Evolutionary conservation across 2,329 filamentous ascomycete genomes (phyloP).

Genomic region (Alternaria sp.): DNA sequence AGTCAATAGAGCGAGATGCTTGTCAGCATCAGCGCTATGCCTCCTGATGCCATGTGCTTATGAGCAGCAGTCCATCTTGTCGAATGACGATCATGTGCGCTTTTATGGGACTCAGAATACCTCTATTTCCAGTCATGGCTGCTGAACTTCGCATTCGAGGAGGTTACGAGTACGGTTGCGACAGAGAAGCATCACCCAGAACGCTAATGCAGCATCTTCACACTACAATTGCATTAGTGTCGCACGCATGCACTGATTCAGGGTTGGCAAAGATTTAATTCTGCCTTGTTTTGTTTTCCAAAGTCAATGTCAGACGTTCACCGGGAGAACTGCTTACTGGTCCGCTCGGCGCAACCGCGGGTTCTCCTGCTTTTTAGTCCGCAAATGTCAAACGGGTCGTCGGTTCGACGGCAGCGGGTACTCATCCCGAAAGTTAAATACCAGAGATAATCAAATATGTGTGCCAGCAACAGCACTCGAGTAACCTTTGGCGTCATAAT

Average conservation of each 20-base stretch:
- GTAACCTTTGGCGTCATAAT: constrained; percentile 5
- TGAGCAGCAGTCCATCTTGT: neutral
- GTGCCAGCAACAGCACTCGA: neutral
- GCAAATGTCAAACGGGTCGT: constrained; percentile 10
- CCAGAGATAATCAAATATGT: neutral
- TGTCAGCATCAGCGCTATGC: constrained; percentile 1
- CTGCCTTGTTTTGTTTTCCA: constrained; percentile 17
- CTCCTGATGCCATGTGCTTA: constrained; percentile 6
- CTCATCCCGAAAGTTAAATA: constrained; percentile 3
- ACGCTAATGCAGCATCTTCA: constrained; percentile 28
- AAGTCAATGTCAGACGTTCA: constrained; percentile 18
- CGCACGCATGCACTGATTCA: constrained; percentile 14
- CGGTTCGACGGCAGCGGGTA: constrained; percentile 14
- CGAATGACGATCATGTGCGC: constrained; percentile 6
- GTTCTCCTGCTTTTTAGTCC: constrained; percentile 4
- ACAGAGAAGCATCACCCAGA: constrained; percentile 26
- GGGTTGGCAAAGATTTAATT: constrained; percentile 15
- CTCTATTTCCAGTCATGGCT: constrained; percentile 13
- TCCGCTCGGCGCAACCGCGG: constrained; percentile 15
- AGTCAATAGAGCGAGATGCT: constrained; percentile 12
- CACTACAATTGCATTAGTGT: constrained; percentile 21
- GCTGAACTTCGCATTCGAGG: constrained; percentile 10
- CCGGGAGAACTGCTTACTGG: constrained; percentile 13
- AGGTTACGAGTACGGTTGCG: constrained; percentile 10
- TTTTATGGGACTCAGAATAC: constrained; percentile 9